Conservation (phyloP, 2,329 filamentous ascomycete species). For the Lasiodiplodia gonubiensis region DNA sequence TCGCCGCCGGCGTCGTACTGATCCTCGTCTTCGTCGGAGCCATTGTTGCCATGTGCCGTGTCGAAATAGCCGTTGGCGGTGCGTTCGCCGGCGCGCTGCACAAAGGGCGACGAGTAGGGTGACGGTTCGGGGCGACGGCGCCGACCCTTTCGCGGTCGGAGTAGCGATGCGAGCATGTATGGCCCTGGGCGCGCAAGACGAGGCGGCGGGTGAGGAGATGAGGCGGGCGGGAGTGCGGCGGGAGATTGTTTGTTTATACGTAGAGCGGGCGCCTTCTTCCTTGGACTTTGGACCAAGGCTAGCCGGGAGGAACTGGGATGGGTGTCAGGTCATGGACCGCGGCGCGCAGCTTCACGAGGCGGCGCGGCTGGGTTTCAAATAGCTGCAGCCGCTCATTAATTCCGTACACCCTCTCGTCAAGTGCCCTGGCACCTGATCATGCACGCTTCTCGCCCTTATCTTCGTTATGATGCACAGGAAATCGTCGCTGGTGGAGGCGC, state of each 20-base stretch:
- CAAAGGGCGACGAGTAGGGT: slow-evolving; percentile 40
- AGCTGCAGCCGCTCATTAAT: slow-evolving; percentile 6
- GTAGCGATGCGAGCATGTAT: slow-evolving; percentile 47
- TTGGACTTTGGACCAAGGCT: not conserved
- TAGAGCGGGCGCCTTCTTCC: not conserved
- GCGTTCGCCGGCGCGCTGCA: slow-evolving; percentile 37
- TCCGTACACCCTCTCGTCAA: slow-evolving; percentile 13
- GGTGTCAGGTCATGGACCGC: slow-evolving; percentile 6
- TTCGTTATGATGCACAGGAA: slow-evolving; percentile 23
- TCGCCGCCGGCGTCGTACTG: slow-evolving; percentile 38
- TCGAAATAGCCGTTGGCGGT: slow-evolving; percentile 36
- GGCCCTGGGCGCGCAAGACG: slow-evolving; percentile 21
- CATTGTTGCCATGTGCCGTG: slow-evolving; percentile 29
- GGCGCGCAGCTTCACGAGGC: not conserved
- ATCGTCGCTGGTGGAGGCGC: slow-evolving; percentile 22
- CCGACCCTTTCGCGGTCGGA: slow-evolving; percentile 40
- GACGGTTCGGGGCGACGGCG: slow-evolving; percentile 40
- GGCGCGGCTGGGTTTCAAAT: slow-evolving; percentile 19
- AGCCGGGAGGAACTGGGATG: slow-evolving; percentile 9
- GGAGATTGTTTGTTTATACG: slow-evolving; percentile 27
- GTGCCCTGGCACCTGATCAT: slow-evolving; percentile 11
- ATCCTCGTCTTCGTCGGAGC: slow-evolving; percentile 37
- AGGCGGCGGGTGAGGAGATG: slow-evolving; percentile 23
- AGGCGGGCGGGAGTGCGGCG: not conserved
- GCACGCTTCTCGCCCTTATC: slow-evolving; percentile 22